phyloP scores from a whole-genome alignment of 116 monocot genomes.

The Zostera marina region DNA sequence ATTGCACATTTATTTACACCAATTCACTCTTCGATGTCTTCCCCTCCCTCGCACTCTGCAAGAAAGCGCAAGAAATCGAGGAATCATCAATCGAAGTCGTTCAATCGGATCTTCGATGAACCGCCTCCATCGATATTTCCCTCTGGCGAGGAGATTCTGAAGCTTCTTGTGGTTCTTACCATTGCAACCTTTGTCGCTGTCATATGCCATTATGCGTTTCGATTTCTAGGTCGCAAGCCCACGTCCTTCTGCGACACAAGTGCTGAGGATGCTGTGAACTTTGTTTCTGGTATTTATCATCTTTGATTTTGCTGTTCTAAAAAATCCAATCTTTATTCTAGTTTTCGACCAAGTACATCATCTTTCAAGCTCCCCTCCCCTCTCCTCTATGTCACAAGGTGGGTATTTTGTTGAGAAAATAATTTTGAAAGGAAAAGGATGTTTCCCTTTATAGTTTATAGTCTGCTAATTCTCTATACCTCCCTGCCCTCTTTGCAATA shows the following conservation, averaged over 20 bases:
- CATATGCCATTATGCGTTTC: conserved; percentile 25
- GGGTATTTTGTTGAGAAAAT: too few relatives aligned
- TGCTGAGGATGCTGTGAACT: neutral
- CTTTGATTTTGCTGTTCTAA: neutral
- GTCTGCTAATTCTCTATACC: too few relatives aligned
- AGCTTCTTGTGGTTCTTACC: conserved; percentile 24
- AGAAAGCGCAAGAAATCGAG: conserved; percentile 18
- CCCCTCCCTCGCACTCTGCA: conserved; percentile 1
- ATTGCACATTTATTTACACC: too few relatives aligned
- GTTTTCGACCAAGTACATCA: neutral
- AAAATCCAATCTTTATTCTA: neutral
- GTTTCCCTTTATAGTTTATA: too few relatives aligned
- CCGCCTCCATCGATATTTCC: conserved; percentile 40
- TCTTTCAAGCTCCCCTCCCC: too few relatives aligned
- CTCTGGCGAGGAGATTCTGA: conserved; percentile 29
- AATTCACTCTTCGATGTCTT: too few relatives aligned
- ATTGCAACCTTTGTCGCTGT: conserved; percentile 53
- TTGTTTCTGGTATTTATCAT: conserved; percentile 11
- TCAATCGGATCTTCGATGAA: conserved; percentile 11
- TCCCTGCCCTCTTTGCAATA: too few relatives aligned
- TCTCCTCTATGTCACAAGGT: too few relatives aligned
- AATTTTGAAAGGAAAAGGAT: too few relatives aligned
- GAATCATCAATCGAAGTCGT: neutral
- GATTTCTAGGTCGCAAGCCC: conserved; percentile 26
- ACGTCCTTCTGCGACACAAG: conserved; percentile 62